These are phyloP conservation scores for Ophiostoma pallidulum DNA, from an alignment of 2,329 filamentous ascomycete species.

Conservation along the genomic window DNA sequence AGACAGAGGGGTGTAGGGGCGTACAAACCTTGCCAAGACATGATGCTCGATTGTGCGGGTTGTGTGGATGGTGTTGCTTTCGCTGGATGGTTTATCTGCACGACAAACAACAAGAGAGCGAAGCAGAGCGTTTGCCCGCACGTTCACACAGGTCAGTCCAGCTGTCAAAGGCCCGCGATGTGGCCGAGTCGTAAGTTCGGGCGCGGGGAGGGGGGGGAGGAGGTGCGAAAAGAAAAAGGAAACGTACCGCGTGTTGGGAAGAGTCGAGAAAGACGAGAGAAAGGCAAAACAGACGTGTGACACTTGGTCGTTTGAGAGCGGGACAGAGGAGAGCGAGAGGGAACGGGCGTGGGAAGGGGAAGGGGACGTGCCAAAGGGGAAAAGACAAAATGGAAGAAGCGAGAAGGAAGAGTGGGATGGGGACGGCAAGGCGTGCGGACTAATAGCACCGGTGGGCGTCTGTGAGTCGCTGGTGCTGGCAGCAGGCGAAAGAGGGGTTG, in stretches of 20 bases:
- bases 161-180: background rate
- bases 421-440: no score
- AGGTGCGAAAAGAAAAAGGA: conserved; percentile 1
- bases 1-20: no score
- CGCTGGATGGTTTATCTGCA: background rate
- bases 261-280: no score
- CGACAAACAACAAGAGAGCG: background rate
- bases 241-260: background rate
- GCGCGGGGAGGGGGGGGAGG: background rate
- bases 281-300: conserved; percentile 11
- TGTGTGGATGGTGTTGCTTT: background rate
- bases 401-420: no score
- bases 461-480: no score
- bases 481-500: conserved; percentile 10
- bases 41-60: conserved; percentile 8
- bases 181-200: background rate
- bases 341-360: conserved; percentile 9
- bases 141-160: no score
- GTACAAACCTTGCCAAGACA: conserved; percentile 17
- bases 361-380: conserved; percentile 8
- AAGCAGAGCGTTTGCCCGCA: background rate
- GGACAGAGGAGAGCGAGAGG: background rate
- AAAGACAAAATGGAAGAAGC: no score
- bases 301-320: conserved; percentile 9
- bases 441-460: no score